Evolutionary conservation across 768 basidiomycete genomes (phyloP).

Genomic region (Termitomyces eurrhizus): DNA sequence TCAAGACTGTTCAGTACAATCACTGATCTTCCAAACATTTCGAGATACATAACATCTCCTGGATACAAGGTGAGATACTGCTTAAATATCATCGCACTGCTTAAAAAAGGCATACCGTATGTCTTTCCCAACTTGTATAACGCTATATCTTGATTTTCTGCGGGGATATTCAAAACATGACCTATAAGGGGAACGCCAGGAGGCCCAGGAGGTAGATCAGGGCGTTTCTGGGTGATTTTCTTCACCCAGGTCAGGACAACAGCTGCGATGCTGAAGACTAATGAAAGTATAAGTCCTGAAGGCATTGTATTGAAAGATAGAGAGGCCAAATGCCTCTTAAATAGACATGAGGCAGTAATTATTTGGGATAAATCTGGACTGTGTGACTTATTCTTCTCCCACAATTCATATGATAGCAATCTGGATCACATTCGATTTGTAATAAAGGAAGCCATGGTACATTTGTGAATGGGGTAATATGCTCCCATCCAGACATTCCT

Average conservation of each 20-base stretch:
- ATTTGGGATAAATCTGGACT: background rate
- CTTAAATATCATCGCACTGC: background rate
- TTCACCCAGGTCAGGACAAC: background rate
- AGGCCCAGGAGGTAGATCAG: slow-evolving; percentile 28
- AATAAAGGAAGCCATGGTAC: too few relatives aligned
- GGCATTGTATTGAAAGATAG: background rate
- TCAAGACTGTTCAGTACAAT: background rate
- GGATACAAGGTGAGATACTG: background rate
- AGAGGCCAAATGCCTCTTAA: background rate
- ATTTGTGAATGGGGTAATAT: too few relatives aligned
- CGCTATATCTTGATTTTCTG: slow-evolving; percentile 17
- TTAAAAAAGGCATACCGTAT: slow-evolving; percentile 24
- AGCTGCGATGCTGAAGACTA: background rate
- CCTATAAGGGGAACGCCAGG: slow-evolving; percentile 33
- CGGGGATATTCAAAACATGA: slow-evolving; percentile 20
- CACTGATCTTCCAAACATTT: background rate
- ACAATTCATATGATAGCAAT: background rate
- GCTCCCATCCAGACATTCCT: too few relatives aligned
- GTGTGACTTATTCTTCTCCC: background rate
- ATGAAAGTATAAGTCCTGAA: background rate
- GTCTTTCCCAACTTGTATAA: slow-evolving; percentile 27
- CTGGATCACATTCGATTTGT: background rate
- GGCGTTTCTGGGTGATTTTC: background rate
- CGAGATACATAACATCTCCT: slow-evolving; percentile 19
- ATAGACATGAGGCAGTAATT: background rate